These are phyloP conservation scores for Marasmius oreades DNA, from an alignment of 1,284 basidiomycete genomes.

Conservation along the genomic window DNA sequence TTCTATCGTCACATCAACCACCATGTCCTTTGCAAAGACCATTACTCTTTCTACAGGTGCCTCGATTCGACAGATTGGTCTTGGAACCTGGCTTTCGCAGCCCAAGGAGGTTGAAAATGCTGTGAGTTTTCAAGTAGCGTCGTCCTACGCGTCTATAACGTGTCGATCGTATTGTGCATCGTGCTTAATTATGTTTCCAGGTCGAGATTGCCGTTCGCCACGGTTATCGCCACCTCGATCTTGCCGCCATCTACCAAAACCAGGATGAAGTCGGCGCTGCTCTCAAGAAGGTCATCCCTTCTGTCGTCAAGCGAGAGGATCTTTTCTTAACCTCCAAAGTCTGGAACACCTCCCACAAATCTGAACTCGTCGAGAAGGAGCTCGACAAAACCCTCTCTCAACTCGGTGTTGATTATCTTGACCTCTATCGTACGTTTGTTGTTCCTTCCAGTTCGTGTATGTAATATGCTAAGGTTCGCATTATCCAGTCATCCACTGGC, in stretches of 20 bases:
- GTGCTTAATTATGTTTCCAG: constrained; percentile 30
- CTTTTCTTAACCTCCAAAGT: constrained; percentile 84
- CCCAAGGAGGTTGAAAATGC: constrained; percentile 77
- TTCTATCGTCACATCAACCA: constrained; percentile 6
- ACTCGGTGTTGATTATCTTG: constrained; percentile 73
- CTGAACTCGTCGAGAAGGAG: constrained; percentile 64
- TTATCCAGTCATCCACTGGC: constrained; percentile 80
- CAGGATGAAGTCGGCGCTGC: constrained; percentile 74
- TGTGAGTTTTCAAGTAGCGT: constrained; percentile 35
- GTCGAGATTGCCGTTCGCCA: constrained; percentile 69
- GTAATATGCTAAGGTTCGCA: not conserved
- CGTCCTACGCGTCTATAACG: constrained; percentile 2
- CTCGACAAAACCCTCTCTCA: constrained; percentile 73
- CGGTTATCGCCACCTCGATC: constrained; percentile 81
- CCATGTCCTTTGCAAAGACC: constrained; percentile 60
- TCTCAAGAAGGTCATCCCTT: constrained; percentile 75
- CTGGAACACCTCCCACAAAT: constrained; percentile 70
- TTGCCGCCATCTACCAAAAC: constrained; percentile 71
- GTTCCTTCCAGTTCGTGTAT: not conserved
- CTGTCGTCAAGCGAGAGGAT: constrained; percentile 77
- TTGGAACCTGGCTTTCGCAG: constrained; percentile 81
- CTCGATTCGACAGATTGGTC: constrained; percentile 68
- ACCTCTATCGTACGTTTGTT: constrained; percentile 62
- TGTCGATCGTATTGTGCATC: constrained; percentile 1
- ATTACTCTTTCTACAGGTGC: constrained; percentile 50